phyloP scores from a whole-genome alignment of 345 rosid genomes.

The Citrus inodora region DNA sequence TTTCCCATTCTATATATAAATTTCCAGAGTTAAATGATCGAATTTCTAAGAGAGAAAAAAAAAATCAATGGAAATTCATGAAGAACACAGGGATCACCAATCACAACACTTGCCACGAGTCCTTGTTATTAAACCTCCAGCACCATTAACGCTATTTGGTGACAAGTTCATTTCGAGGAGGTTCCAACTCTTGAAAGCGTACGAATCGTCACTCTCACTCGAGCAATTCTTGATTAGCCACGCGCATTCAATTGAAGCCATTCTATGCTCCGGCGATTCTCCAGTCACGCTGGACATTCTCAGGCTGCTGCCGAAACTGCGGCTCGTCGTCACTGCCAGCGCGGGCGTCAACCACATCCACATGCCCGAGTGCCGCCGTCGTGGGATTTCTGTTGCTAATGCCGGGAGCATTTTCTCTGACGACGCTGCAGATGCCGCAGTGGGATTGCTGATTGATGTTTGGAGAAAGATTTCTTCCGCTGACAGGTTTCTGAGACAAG shows the following conservation, averaged over 20 bases:
- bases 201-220: slow-evolving; percentile 36
- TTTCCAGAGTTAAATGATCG: not conserved
- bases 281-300: slow-evolving; percentile 30
- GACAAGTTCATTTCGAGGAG: slow-evolving; percentile 1
- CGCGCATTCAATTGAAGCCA: slow-evolving; percentile 35
- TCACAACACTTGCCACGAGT: slow-evolving; percentile 4
- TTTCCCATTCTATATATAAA: no score
- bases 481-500: slow-evolving; percentile 37
- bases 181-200: slow-evolving; percentile 27
- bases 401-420: slow-evolving; percentile 29
- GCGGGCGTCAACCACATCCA: slow-evolving; percentile 57
- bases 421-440: slow-evolving; percentile 58
- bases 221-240: slow-evolving; percentile 33
- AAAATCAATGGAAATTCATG: not conserved
- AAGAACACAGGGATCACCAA: not conserved
- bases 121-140: slow-evolving; percentile 21
- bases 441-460: slow-evolving; percentile 53
- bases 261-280: slow-evolving; percentile 25
- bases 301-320: slow-evolving; percentile 31
- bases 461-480: slow-evolving; percentile 48
- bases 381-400: slow-evolving; percentile 37
- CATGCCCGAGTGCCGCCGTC: slow-evolving; percentile 56
- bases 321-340: slow-evolving; percentile 43
- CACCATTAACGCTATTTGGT: not conserved
- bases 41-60: not conserved